Conservation (phyloP, 345 rosid genomes). For the Garcia nutans region DNA sequence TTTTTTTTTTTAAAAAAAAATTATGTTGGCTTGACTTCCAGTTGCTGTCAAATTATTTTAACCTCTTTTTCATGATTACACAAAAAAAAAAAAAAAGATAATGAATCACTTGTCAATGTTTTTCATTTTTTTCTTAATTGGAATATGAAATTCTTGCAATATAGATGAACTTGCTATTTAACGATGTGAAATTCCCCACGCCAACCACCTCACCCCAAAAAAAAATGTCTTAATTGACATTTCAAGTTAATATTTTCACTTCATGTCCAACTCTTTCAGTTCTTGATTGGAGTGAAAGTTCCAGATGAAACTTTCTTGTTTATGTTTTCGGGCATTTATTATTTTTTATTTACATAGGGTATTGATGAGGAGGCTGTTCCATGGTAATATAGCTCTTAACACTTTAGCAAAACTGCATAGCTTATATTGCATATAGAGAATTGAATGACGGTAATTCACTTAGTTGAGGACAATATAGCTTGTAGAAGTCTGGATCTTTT, state of each 20-base stretch:
- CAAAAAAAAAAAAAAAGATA: background rate
- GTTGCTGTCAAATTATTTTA: background rate
- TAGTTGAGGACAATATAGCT: background rate
- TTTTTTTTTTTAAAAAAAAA: too few relatives aligned
- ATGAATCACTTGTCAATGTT: background rate
- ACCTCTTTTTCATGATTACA: background rate
- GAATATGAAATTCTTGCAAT: background rate
- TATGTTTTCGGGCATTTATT: background rate
- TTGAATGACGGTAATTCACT: background rate
- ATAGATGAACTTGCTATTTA: background rate
- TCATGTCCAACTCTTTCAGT: constrained; percentile 33
- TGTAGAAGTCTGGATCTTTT: background rate
- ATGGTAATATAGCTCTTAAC: background rate
- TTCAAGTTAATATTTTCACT: background rate
- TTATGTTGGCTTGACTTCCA: background rate
- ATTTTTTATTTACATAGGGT: background rate
- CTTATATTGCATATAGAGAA: background rate
- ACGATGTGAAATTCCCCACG: background rate
- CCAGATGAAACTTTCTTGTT: background rate
- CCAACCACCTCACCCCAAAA: background rate
- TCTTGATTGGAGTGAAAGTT: constrained; percentile 83
- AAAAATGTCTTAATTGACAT: background rate
- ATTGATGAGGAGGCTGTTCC: background rate
- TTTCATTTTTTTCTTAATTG: background rate
- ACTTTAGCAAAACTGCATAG: background rate